phyloP scores from a whole-genome alignment of 805 yeast species.

The Candida khao-thaluensis region DNA sequence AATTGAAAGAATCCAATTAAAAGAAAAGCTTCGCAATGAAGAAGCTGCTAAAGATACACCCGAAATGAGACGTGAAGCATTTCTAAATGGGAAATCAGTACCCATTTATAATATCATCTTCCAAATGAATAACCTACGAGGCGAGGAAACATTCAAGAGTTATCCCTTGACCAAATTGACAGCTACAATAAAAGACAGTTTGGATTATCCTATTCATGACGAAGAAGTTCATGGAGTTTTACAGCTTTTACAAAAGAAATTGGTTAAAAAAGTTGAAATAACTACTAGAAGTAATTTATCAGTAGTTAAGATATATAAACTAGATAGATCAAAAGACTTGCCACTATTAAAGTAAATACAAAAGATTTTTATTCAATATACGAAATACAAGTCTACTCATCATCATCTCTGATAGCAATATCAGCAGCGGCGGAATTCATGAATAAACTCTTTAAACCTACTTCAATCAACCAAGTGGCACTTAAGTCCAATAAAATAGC shows the following conservation, averaged over 20 bases:
- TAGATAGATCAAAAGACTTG: conserved; percentile 31
- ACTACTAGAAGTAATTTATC: conserved; percentile 22
- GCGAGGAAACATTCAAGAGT: conserved; percentile 12
- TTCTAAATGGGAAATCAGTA: conserved; percentile 27
- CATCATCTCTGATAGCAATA: conserved; percentile 57
- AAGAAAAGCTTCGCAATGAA: conserved; percentile 28
- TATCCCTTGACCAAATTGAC: conserved; percentile 26
- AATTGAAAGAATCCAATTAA: conserved; percentile 37
- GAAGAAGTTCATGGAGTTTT: conserved; percentile 32
- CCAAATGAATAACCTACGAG: conserved; percentile 20
- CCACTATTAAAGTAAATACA: conserved; percentile 15
- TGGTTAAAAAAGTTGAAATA: conserved; percentile 19
- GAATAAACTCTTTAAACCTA: conserved; percentile 76
- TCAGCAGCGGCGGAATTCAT: conserved; percentile 92
- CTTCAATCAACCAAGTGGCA: conserved; percentile 74
- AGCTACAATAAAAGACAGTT: conserved; percentile 33
- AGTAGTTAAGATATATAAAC: conserved; percentile 25
- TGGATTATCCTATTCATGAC: conserved; percentile 27
- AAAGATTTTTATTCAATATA: not conserved
- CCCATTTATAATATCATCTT: conserved; percentile 35
- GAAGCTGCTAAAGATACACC: conserved; percentile 18
- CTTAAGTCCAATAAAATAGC: conserved; percentile 75
- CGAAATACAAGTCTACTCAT: not conserved
- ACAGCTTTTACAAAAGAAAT: conserved; percentile 19
- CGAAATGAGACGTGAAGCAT: conserved; percentile 20